Conservation (phyloP, 2,329 filamentous ascomycete genomes). For the Podosphaera xanthii region DNA sequence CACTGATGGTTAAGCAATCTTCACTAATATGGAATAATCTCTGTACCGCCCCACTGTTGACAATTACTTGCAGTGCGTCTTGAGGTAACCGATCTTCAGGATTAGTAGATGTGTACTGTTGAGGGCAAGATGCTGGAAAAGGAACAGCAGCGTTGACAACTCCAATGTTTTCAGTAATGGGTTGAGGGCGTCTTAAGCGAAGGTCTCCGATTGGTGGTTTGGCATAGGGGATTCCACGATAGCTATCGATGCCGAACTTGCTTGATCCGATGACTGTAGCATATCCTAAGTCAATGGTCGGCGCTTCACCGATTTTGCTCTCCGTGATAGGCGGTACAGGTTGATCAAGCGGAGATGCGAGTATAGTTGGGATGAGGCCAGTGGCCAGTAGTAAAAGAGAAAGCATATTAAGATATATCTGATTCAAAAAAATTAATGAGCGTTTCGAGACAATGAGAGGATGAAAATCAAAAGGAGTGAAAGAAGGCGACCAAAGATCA, state of each 20-base stretch:
- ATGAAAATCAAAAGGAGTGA: no score
- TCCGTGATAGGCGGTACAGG: not conserved
- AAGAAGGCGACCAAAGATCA: no score
- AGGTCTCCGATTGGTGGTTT: conserved; percentile 41
- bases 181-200: conserved; percentile 45
- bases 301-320: not conserved
- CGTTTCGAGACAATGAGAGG: no score
- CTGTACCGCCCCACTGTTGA: conserved; percentile 20
- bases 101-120: conserved; percentile 27
- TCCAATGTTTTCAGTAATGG: conserved; percentile 32
- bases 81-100: not conserved
- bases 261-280: conserved; percentile 5
- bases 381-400: not conserved
- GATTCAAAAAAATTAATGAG: no score
- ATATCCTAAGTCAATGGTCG: not conserved
- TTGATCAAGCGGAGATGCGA: not conserved
- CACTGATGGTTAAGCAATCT: conserved; percentile 39
- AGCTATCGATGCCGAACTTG: conserved; percentile 6
- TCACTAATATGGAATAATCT: conserved; percentile 37
- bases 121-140: conserved; percentile 41
- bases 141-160: conserved; percentile 33
- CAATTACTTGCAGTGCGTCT: not conserved
- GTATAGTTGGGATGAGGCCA: not conserved
- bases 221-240: conserved; percentile 47
- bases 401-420: not conserved